Evolutionary conservation across 371 early-diverging fungal species (phyloP).

Genomic region (Gilbertella persicaria): DNA sequence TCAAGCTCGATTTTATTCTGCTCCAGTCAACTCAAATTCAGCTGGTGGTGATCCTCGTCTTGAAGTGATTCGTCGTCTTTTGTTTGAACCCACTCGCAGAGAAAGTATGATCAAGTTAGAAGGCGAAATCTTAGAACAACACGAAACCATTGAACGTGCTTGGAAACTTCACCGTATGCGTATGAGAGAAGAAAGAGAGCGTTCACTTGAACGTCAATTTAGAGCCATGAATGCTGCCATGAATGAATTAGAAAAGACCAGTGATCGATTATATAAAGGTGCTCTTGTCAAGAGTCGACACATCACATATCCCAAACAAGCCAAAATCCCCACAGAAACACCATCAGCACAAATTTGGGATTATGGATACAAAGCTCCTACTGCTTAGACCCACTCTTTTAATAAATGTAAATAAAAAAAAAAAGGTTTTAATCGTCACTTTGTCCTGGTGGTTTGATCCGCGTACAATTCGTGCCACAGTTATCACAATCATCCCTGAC

Average conservation of each 20-base stretch:
- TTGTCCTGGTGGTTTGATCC: too few relatives aligned
- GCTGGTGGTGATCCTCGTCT: slow-evolving; percentile 61
- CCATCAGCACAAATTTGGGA: slow-evolving; percentile 73
- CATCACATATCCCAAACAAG: slow-evolving; percentile 72
- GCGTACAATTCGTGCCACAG: background rate
- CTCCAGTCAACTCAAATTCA: slow-evolving; percentile 5
- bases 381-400: background rate
- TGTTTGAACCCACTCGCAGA: slow-evolving; percentile 66
- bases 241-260: slow-evolving; percentile 69
- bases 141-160: slow-evolving; percentile 78
- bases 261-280: slow-evolving; percentile 64
- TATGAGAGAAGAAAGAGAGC: slow-evolving; percentile 56
- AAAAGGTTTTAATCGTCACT: too few relatives aligned
- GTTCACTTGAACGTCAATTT: slow-evolving; percentile 68
- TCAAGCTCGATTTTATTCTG: slow-evolving; percentile 10
- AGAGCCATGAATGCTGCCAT: slow-evolving; percentile 72
- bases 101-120: slow-evolving; percentile 33
- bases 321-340: slow-evolving; percentile 77
- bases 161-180: slow-evolving; percentile 70
- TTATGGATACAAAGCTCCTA: slow-evolving; percentile 50
- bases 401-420: too few relatives aligned
- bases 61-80: slow-evolving; percentile 72
- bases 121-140: slow-evolving; percentile 59
- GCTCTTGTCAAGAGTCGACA: slow-evolving; percentile 68
- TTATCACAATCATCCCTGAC: slow-evolving; percentile 18